Conservation (phyloP, 257 asterid species). For the Solanum chiquidenum region DNA sequence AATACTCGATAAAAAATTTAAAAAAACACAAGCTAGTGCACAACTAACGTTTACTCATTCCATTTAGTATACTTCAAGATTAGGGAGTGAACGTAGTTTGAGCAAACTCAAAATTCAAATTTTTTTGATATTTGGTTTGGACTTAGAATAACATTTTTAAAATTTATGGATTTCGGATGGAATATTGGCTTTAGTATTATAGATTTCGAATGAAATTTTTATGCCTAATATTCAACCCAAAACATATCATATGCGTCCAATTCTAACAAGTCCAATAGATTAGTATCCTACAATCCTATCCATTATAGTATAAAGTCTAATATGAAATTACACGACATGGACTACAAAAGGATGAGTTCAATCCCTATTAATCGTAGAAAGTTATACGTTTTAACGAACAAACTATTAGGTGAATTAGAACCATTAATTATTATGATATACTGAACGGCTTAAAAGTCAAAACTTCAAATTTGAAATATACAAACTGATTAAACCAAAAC, state of each 20-base stretch:
- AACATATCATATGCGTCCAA: too few species aligned
- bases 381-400: background rate
- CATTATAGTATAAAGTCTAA: background rate
- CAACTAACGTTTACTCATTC: background rate
- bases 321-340: background rate
- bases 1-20: too few species aligned
- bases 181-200: too few species aligned
- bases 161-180: too few species aligned
- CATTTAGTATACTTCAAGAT: background rate
- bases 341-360: background rate
- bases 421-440: background rate
- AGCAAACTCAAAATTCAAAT: too few species aligned
- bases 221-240: too few species aligned
- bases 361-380: background rate
- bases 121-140: too few species aligned
- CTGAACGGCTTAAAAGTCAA: background rate
- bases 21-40: background rate
- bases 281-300: background rate
- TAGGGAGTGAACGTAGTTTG: too few species aligned
- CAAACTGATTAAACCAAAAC: background rate
- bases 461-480: too few species aligned
- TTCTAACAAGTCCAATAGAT: too few species aligned
- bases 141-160: too few species aligned
- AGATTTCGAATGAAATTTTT: too few species aligned
- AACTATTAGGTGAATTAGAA: background rate